Percentiles rank a stretch among this genome's conserved stretches.
Evolutionary conservation across 768 basidiomycete species (phyloP).

Genomic region (Hypsizygus marmoreus): DNA sequence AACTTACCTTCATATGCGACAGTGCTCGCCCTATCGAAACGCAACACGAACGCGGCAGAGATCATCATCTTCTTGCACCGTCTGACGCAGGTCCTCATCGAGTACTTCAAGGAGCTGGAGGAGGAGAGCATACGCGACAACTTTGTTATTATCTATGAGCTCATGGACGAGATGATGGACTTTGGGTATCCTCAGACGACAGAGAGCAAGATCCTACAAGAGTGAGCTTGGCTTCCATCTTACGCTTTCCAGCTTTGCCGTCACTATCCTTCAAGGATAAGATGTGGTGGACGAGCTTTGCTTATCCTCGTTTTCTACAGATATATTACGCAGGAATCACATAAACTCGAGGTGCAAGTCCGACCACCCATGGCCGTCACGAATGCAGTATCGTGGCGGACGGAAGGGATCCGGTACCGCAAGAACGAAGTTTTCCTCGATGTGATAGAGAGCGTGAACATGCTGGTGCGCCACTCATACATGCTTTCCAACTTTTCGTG

Average conservation of each 20-base stretch:
- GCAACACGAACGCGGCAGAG: slow-evolving; percentile 94
- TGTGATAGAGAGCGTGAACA: slow-evolving; percentile 96
- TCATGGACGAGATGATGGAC: slow-evolving; percentile 99
- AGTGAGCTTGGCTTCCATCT: slow-evolving; percentile 50
- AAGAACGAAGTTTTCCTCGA: slow-evolving; percentile 99
- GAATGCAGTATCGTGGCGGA: slow-evolving; percentile 98
- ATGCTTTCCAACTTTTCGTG: background rate
- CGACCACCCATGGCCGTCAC: slow-evolving; percentile 96
- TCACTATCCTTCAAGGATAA: no score
- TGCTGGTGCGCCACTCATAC: slow-evolving; percentile 64
- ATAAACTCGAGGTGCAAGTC: slow-evolving; percentile 92
- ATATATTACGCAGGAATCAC: slow-evolving; percentile 98
- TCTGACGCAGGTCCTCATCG: slow-evolving; percentile 87
- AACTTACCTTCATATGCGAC: slow-evolving; percentile 4
- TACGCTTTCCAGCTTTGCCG: background rate
- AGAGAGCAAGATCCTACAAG: slow-evolving; percentile 98
- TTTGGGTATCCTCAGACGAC: slow-evolving; percentile 99
- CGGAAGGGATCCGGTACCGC: slow-evolving; percentile 94
- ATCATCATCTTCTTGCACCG: slow-evolving; percentile 96
- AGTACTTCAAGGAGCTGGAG: slow-evolving; percentile 99
- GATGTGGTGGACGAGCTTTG: no score
- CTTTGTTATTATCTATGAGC: slow-evolving; percentile 98
- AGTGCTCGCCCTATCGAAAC: slow-evolving; percentile 96
- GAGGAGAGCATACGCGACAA: slow-evolving; percentile 99
- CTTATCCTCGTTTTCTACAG: no score